A percentile compares a stretch with the other conserved stretches of the same genome.
phyloP scores from a whole-genome alignment of 2,329 filamentous ascomycete species.

The Cadophora luteo-olivacea region DNA sequence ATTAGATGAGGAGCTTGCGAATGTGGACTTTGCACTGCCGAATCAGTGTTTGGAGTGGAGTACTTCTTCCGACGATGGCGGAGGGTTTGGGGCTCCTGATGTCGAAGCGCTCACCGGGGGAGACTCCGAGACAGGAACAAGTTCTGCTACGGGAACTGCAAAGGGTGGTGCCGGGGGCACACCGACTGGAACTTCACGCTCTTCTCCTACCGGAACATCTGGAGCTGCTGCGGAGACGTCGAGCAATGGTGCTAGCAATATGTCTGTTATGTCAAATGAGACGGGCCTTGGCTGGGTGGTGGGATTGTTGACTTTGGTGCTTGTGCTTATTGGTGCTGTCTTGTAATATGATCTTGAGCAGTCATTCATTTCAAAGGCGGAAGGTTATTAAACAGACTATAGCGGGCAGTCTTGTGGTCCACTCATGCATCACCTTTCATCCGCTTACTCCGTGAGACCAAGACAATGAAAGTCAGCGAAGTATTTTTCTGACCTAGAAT shows the following conservation, averaged over 20 bases:
- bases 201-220: not conserved
- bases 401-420: no score
- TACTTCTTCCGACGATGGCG: not conserved
- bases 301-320: not conserved
- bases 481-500: no score
- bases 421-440: no score
- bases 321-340: not conserved
- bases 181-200: not conserved
- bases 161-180: not conserved
- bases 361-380: no score
- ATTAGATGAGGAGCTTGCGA: not conserved
- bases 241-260: not conserved
- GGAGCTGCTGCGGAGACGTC: not conserved
- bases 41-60: not conserved
- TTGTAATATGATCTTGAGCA: no score
- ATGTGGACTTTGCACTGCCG: not conserved
- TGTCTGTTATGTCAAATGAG: not conserved
- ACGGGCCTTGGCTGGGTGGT: not conserved
- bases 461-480: no score
- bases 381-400: no score
- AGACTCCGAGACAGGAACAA: not conserved
- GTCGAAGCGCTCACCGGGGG: not conserved
- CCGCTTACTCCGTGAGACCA: no score
- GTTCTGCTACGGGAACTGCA: not conserved
- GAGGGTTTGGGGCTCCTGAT: not conserved